Percentiles rank a stretch among this genome's conserved stretches.
phyloP scores from a whole-genome alignment of 2,329 filamentous ascomycete species.

The Neurospora crassa region DNA sequence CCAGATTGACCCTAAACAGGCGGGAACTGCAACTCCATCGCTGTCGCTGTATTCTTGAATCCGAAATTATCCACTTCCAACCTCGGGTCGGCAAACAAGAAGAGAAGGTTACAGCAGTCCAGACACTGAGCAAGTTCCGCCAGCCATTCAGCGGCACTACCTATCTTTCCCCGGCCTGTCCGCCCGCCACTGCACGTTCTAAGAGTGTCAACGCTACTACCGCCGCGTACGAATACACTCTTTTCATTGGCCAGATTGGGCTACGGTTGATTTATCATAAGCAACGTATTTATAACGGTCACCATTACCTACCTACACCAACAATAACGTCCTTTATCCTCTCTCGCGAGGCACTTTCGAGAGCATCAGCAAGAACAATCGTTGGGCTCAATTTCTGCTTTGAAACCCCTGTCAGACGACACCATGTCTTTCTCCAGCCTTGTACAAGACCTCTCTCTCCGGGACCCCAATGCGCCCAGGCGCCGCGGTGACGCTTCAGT shows the following conservation, averaged over 20 bases:
- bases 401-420: neutral
- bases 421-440: conserved; percentile 60
- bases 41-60: neutral
- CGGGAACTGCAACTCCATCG: neutral
- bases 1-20: neutral
- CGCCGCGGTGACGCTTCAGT: conserved; percentile 36
- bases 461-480: conserved; percentile 40
- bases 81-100: neutral
- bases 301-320: neutral
- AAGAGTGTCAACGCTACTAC: neutral
- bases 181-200: neutral
- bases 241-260: neutral
- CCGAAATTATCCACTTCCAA: neutral
- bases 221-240: neutral
- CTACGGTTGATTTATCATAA: neutral
- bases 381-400: neutral
- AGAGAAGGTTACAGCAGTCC: neutral
- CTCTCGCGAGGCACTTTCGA: neutral
- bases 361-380: neutral
- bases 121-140: neutral
- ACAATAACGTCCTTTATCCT: neutral
- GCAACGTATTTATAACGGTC: neutral
- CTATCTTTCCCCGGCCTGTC: neutral
- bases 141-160: neutral
- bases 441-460: conserved; percentile 54